A percentile compares a stretch with the other conserved stretches of the same genome.
phyloP scores from a whole-genome alignment of 2,329 filamentous ascomycete genomes.

The Tolypocladium paradoxum region DNA sequence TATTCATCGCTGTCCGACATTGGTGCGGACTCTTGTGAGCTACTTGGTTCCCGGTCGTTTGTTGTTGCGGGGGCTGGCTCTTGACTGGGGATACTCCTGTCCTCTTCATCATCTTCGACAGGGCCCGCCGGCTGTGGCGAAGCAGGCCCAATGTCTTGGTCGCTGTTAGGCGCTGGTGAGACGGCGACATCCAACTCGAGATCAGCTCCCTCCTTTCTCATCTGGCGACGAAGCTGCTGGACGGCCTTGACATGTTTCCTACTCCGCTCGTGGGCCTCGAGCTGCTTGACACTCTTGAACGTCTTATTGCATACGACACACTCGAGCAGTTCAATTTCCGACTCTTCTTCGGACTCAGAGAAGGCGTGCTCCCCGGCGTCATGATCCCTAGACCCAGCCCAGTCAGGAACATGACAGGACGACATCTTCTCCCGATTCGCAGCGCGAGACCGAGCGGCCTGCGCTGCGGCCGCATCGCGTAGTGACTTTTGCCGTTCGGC shows the following conservation, averaged over 20 bases:
- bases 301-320: slow-evolving; percentile 69
- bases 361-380: slow-evolving; percentile 49
- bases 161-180: not conserved
- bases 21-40: not conserved
- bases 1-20: slow-evolving; percentile 28
- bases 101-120: not conserved
- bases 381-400: slow-evolving; percentile 54
- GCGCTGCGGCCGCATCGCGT: slow-evolving; percentile 68
- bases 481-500: slow-evolving; percentile 69
- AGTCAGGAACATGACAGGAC: slow-evolving; percentile 57
- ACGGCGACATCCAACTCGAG: slow-evolving; percentile 32
- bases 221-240: slow-evolving; percentile 67
- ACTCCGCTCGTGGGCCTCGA: slow-evolving; percentile 84
- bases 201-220: slow-evolving; percentile 67
- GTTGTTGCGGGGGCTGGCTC: not conserved
- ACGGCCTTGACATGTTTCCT: slow-evolving; percentile 91
- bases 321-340: slow-evolving; percentile 50
- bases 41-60: not conserved
- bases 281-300: slow-evolving; percentile 89
- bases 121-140: not conserved
- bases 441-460: slow-evolving; percentile 73
- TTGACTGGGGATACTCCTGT: not conserved
- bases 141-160: not conserved
- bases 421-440: slow-evolving; percentile 67
- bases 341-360: slow-evolving; percentile 45